Conservation (phyloP, 2,329 filamentous ascomycete genomes). For the Orbilia quercus region DNA sequence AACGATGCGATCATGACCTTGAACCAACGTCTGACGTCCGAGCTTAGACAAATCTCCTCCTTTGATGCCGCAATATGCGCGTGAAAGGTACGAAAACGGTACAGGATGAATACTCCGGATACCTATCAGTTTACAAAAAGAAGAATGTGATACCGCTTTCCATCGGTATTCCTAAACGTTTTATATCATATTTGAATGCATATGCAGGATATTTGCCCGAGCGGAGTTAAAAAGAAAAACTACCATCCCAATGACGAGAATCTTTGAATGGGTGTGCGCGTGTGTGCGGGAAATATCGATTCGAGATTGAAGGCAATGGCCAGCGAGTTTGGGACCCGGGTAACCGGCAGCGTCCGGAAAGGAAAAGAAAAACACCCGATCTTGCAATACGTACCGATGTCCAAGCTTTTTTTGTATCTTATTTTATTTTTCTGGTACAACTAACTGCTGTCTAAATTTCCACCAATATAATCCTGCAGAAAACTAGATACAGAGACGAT, state of each 20-base stretch:
- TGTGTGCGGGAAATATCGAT: conserved; percentile 3
- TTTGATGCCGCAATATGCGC: not conserved
- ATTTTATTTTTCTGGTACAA: not conserved
- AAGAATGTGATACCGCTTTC: conserved; percentile 4
- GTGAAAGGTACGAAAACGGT: not conserved
- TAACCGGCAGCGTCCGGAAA: conserved; percentile 27
- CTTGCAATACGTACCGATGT: not conserved
- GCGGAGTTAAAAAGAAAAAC: not conserved
- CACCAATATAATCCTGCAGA: conserved; percentile 31
- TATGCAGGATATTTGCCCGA: not conserved
- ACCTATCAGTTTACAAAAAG: not conserved
- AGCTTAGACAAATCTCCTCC: conserved; percentile 8
- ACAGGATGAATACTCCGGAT: not conserved
- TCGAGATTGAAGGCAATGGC: too few species aligned
- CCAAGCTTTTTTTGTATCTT: not conserved
- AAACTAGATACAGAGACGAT: not conserved
- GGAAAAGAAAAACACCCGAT: conserved; percentile 2
- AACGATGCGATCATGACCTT: not conserved
- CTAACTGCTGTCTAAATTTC: conserved; percentile 15
- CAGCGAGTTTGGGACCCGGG: conserved; percentile 1
- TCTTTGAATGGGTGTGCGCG: not conserved
- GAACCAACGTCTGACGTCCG: conserved; percentile 11
- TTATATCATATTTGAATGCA: not conserved
- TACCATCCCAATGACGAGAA: too few species aligned
- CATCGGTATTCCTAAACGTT: not conserved